A percentile compares a stretch with the other conserved stretches of the same genome.
Evolutionary conservation across 2,329 filamentous ascomycete genomes (phyloP).

Genomic region (Westerdykella sp.): DNA sequence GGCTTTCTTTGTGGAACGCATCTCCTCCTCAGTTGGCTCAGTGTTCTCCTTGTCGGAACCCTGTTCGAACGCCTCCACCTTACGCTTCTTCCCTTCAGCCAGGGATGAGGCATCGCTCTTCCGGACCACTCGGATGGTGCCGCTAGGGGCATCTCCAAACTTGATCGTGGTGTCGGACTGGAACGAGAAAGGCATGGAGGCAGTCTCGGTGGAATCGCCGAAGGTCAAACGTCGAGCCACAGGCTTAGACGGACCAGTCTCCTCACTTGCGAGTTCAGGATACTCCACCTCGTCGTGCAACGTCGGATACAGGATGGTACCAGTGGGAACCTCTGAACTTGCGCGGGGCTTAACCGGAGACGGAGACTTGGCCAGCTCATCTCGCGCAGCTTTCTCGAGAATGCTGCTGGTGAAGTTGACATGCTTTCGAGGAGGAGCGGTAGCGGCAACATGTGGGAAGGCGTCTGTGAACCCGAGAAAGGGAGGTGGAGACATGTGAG

Average conservation of each 20-base stretch:
- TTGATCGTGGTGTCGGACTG: constrained; percentile 41
- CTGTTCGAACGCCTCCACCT: constrained; percentile 36
- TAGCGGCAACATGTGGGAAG: constrained; percentile 51
- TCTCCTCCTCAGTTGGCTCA: constrained; percentile 21
- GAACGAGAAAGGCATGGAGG: constrained; percentile 45
- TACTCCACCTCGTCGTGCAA: constrained; percentile 31
- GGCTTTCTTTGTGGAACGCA: constrained; percentile 30
- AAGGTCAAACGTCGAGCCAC: constrained; percentile 28
- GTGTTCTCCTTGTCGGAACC: constrained; percentile 42
- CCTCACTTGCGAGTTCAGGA: constrained; percentile 29
- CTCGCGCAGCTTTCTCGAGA: constrained; percentile 40
- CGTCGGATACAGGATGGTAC: constrained; percentile 28
- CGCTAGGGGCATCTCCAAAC: constrained; percentile 37
- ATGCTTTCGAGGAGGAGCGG: constrained; percentile 68
- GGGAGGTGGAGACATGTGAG: constrained; percentile 46
- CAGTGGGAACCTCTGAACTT: constrained; percentile 28
- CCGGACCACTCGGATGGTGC: constrained; percentile 40
- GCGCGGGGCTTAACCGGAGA: constrained; percentile 33
- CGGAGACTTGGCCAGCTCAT: constrained; percentile 30
- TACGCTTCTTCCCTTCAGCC: constrained; percentile 39
- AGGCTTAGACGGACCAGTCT: constrained; percentile 19
- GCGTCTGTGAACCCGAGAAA: constrained; percentile 45
- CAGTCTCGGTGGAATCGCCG: constrained; percentile 21
- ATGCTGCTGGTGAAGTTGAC: constrained; percentile 75
- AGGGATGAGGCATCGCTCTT: constrained; percentile 37